phyloP scores from a whole-genome alignment of 2,329 filamentous ascomycete species.

The Aureobasidium musti region DNA sequence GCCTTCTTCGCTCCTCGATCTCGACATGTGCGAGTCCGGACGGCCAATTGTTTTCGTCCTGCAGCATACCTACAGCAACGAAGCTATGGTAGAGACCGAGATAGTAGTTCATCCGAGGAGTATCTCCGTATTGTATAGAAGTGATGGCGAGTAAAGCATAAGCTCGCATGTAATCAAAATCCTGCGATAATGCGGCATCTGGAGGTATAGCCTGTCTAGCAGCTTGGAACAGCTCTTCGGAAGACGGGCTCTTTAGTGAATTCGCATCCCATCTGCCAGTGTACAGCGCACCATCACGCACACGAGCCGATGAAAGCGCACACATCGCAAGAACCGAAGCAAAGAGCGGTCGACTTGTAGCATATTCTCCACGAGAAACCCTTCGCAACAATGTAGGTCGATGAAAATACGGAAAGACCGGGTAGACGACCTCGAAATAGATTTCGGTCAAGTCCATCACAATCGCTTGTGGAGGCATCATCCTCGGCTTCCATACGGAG shows the following conservation, averaged over 20 bases:
- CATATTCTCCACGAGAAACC: constrained; percentile 47
- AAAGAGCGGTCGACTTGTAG: constrained; percentile 47
- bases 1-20: constrained; percentile 49
- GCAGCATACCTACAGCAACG: constrained; percentile 51
- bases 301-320: constrained; percentile 52
- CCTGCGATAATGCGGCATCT: constrained; percentile 42
- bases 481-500: constrained; percentile 25
- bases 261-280: constrained; percentile 48
- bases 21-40: constrained; percentile 48
- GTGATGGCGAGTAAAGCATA: constrained; percentile 55
- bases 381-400: constrained; percentile 46
- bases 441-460: constrained; percentile 50
- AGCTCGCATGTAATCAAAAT: constrained; percentile 49
- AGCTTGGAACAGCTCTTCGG: constrained; percentile 50
- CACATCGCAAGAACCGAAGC: constrained; percentile 58
- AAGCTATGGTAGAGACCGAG: constrained; percentile 56
- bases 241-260: constrained; percentile 45
- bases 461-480: constrained; percentile 38
- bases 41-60: constrained; percentile 58
- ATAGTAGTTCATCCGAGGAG: constrained; percentile 54
- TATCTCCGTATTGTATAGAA: constrained; percentile 55
- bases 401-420: constrained; percentile 55
- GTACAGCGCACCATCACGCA: constrained; percentile 54
- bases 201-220: constrained; percentile 46
- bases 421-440: constrained; percentile 56